Percentiles rank a stretch among this genome's conserved stretches.
phyloP scores from a whole-genome alignment of 139 green algal species.

The Closterium sp. region DNA sequence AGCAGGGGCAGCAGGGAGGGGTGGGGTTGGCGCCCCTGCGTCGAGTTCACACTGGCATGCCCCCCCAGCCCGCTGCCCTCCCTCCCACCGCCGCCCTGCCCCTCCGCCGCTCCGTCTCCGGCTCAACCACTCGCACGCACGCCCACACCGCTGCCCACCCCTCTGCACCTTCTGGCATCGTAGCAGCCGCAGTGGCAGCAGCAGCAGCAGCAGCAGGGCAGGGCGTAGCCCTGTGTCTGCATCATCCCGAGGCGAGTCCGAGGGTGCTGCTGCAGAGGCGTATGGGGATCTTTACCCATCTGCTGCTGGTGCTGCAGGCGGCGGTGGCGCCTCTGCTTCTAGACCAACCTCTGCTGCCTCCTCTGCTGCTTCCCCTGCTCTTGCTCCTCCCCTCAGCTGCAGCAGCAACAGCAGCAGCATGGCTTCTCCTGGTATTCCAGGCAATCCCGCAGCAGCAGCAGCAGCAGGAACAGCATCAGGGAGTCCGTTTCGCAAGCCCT shows the following conservation, averaged over 20 bases:
- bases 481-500: not conserved
- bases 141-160: not conserved
- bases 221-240: not conserved
- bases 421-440: not conserved
- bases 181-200: not conserved
- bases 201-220: not conserved
- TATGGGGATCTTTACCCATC: not conserved
- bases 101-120: not conserved
- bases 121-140: not conserved
- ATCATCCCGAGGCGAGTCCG: not conserved
- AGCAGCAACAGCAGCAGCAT: not conserved
- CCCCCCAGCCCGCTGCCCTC: not conserved
- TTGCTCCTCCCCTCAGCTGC: not conserved
- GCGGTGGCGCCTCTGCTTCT: not conserved
- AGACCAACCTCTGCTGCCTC: not conserved
- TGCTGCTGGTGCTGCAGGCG: not conserved
- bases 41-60: not conserved
- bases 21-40: not conserved
- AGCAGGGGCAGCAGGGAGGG: no score
- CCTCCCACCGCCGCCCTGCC: not conserved
- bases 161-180: not conserved
- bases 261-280: not conserved
- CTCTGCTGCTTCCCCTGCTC: not conserved
- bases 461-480: not conserved
- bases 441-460: not conserved